phyloP scores from a whole-genome alignment of 208 protist species.

The Trypanosoma congolense region DNA sequence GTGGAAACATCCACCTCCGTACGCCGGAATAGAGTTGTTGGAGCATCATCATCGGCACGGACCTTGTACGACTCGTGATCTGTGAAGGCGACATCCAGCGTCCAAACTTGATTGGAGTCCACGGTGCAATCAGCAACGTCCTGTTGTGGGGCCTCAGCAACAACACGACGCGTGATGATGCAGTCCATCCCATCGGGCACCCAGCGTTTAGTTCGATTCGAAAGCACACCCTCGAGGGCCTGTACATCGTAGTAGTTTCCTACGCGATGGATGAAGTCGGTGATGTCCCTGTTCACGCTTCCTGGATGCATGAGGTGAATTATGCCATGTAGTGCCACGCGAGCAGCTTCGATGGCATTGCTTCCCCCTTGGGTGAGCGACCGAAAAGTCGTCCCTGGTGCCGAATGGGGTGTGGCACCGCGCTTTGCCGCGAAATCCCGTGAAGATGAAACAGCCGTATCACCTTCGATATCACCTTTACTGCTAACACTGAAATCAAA shows the following conservation, averaged over 20 bases:
- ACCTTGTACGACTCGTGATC: conserved; percentile 39
- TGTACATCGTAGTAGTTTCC: conserved; percentile 88
- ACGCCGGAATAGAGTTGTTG: conserved; percentile 58
- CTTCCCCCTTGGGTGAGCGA: conserved; percentile 32
- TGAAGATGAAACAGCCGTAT: too few species aligned
- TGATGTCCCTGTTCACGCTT: conserved; percentile 87
- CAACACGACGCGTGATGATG: conserved; percentile 89
- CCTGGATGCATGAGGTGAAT: conserved; percentile 72
- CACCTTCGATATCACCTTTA: background rate
- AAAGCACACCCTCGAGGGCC: conserved; percentile 95
- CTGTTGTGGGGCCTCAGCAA: conserved; percentile 70
- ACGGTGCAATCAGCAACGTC: conserved; percentile 87
- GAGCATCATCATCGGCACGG: conserved; percentile 30
- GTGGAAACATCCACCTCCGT: conserved; percentile 50
- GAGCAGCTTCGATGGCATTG: conserved; percentile 93
- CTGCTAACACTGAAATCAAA: background rate
- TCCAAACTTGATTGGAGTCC: conserved; percentile 77
- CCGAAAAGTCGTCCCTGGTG: too few species aligned
- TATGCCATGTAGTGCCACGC: conserved; percentile 89
- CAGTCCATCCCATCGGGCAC: conserved; percentile 96
- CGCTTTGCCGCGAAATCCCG: too few species aligned
- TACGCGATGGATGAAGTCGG: conserved; percentile 89
- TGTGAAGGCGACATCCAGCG: conserved; percentile 85
- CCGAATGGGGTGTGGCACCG: too few species aligned
- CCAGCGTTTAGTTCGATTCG: conserved; percentile 95